These are phyloP conservation scores for Botrytis porri DNA, from an alignment of 2,329 filamentous ascomycete genomes.

Conservation along the genomic window DNA sequence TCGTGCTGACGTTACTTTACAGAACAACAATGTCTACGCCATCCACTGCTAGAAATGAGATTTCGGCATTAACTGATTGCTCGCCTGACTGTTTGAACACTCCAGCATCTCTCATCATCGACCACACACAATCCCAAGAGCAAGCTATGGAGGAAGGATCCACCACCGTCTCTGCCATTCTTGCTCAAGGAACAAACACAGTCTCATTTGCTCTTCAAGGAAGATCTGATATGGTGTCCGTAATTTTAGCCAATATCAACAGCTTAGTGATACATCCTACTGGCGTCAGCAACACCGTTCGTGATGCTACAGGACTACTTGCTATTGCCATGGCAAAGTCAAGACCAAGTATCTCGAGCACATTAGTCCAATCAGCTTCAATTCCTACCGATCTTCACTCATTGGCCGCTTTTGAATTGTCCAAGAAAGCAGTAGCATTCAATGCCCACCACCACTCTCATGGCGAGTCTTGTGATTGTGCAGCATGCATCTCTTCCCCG, in stretches of 20 bases:
- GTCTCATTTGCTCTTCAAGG: constrained; percentile 15
- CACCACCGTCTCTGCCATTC: constrained; percentile 14
- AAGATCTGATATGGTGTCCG: constrained; percentile 16
- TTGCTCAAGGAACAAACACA: constrained; percentile 17
- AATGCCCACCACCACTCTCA: neutral
- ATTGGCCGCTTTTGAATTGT: constrained; percentile 16
- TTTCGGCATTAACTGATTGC: neutral
- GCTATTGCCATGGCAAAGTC: constrained; percentile 18
- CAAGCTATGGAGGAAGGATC: constrained; percentile 1
- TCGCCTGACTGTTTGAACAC: neutral
- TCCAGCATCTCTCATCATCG: neutral
- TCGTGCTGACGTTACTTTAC: neutral
- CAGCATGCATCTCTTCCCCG: constrained; percentile 1
- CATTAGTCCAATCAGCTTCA: neutral
- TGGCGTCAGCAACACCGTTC: constrained; percentile 2
- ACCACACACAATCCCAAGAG: neutral
- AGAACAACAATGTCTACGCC: neutral
- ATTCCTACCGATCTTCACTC: constrained; percentile 14
- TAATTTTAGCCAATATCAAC: constrained; percentile 17
- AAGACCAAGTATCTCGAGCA: constrained; percentile 2
- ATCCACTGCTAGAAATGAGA: neutral
- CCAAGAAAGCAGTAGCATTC: constrained; percentile 3
- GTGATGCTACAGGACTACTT: constrained; percentile 17
- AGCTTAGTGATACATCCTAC: constrained; percentile 15
- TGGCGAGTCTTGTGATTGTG: constrained; percentile 12